Evolutionary conservation across 805 yeast species (phyloP).

Genomic region (Pichia phayaonensis): DNA sequence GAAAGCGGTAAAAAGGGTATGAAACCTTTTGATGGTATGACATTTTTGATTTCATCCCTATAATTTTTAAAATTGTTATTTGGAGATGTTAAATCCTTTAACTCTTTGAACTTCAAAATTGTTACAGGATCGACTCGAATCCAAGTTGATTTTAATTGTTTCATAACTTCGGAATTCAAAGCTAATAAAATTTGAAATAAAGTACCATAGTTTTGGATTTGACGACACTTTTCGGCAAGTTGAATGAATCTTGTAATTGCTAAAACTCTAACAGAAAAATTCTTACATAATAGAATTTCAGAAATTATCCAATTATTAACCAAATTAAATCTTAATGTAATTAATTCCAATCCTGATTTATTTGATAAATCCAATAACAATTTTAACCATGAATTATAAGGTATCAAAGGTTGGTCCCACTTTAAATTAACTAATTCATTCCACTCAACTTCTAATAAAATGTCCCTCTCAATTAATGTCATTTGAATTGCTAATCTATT

Average conservation of each 20-base stretch:
- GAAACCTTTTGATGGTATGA: conserved; percentile 64
- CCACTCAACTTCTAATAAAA: conserved; percentile 85
- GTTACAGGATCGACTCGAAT: conserved; percentile 65
- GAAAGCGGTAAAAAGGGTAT: conserved; percentile 88
- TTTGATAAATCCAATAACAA: conserved; percentile 45
- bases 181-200: conserved; percentile 84
- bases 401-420: conserved; percentile 60
- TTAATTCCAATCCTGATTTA: conserved; percentile 67
- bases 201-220: conserved; percentile 76
- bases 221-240: conserved; percentile 66
- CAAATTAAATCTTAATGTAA: conserved; percentile 77
- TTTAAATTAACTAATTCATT: conserved; percentile 70
- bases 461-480: conserved; percentile 81
- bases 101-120: conserved; percentile 51
- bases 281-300: conserved; percentile 67
- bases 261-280: conserved; percentile 50
- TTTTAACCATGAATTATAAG: conserved; percentile 79
- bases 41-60: conserved; percentile 48
- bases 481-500: conserved; percentile 66
- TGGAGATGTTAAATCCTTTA: conserved; percentile 71
- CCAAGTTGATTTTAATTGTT: conserved; percentile 66
- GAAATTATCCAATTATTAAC: conserved; percentile 90
- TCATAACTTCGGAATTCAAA: conserved; percentile 57
- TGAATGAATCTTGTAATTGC: conserved; percentile 84
- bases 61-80: conserved; percentile 62